A percentile compares a stretch with the other conserved stretches of the same genome.
phyloP scores from a whole-genome alignment of 257 asterid genomes.

The Rehmannia glutinosa region DNA sequence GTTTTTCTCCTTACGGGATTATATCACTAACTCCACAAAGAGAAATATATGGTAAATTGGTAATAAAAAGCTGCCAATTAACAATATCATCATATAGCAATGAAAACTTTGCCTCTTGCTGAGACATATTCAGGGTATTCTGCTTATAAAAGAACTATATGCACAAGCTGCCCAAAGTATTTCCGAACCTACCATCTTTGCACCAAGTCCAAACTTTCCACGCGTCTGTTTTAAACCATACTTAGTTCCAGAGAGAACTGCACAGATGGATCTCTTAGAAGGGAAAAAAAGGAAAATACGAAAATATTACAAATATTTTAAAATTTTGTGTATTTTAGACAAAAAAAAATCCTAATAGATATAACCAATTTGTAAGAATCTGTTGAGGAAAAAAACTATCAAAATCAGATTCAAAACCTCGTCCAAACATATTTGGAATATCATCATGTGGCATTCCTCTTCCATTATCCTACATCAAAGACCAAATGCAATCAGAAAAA shows the following conservation, averaged over 20 bases:
- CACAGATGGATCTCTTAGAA: slow-evolving; percentile 29
- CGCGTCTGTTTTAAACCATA: slow-evolving; percentile 95
- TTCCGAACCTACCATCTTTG: slow-evolving; percentile 72
- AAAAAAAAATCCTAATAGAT: background rate
- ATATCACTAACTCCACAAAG: background rate
- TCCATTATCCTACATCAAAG: slow-evolving; percentile 72
- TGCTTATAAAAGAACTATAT: background rate
- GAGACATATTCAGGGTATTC: no score
- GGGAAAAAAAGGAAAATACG: background rate
- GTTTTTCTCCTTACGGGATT: background rate
- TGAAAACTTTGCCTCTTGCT: background rate
- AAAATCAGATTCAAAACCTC: slow-evolving; percentile 51
- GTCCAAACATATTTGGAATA: slow-evolving; percentile 94
- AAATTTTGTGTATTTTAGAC: background rate
- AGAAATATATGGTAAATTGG: background rate
- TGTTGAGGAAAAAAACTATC: background rate
- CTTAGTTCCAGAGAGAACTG: slow-evolving; percentile 94
- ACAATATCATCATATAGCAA: background rate
- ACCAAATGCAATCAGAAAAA: slow-evolving; percentile 19
- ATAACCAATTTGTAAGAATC: background rate
- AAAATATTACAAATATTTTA: background rate
- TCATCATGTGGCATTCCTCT: slow-evolving; percentile 97
- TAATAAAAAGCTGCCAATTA: slow-evolving; percentile 6
- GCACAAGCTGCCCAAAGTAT: slow-evolving; percentile 5
- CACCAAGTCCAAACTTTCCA: slow-evolving; percentile 93